Evolutionary conservation across 495 filamentous ascomycete species (phyloP).

Genomic region (Penicillium tannophilum): DNA sequence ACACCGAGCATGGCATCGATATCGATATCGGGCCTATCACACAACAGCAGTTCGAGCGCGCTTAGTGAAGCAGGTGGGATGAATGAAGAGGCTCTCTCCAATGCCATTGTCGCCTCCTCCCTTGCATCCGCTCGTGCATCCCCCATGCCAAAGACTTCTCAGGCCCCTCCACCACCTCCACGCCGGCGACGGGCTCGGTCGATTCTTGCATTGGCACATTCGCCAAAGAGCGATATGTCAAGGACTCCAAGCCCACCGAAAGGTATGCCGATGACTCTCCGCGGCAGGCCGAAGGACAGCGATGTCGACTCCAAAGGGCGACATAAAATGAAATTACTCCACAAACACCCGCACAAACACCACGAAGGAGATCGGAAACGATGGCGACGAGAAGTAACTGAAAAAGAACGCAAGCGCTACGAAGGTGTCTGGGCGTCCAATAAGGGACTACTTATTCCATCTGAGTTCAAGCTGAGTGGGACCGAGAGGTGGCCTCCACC

Average conservation of each 20-base stretch:
- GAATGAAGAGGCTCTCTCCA: constrained; percentile 57
- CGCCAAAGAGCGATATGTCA: constrained; percentile 37
- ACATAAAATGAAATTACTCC: constrained; percentile 54
- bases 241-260: constrained; percentile 59
- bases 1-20: constrained; percentile 34
- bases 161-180: constrained; percentile 44
- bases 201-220: constrained; percentile 38
- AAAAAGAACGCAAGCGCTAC: constrained; percentile 83
- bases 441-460: constrained; percentile 61
- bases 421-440: constrained; percentile 98
- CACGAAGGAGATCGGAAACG: constrained; percentile 82
- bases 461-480: constrained; percentile 9
- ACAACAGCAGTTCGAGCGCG: constrained; percentile 32
- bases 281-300: constrained; percentile 59
- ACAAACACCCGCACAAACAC: constrained; percentile 79
- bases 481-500: constrained; percentile 29
- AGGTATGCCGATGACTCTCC: constrained; percentile 72
- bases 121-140: constrained; percentile 74
- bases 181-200: constrained; percentile 52
- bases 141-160: constrained; percentile 45
- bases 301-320: constrained; percentile 56
- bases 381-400: constrained; percentile 79
- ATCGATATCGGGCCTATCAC: constrained; percentile 31
- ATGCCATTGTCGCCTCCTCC: constrained; percentile 85
- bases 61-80: constrained; percentile 31